Evolutionary conservation across 2,329 filamentous ascomycete genomes (phyloP).

Genomic region (Drechslera avenae): DNA sequence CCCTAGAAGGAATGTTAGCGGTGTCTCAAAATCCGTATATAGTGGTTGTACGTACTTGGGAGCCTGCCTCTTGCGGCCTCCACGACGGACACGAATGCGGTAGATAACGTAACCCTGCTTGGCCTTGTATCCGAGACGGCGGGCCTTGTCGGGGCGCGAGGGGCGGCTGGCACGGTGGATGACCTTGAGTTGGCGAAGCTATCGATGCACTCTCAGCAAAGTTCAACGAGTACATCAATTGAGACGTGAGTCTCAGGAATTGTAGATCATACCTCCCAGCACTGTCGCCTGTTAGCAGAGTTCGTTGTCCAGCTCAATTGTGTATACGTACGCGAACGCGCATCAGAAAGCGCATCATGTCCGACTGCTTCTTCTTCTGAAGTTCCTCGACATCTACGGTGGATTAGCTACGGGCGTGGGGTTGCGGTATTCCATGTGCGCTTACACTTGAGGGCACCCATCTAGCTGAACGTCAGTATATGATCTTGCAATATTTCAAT

Average conservation of each 20-base stretch:
- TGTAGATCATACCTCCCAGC: conserved; percentile 84
- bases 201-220: conserved; percentile 99
- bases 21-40: not conserved
- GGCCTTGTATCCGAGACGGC: conserved; percentile 99
- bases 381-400: conserved; percentile 85
- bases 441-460: conserved; percentile 95
- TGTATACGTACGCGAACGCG: conserved; percentile 63
- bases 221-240: conserved; percentile 91
- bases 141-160: conserved; percentile 99
- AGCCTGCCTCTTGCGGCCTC: conserved; percentile 96
- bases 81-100: conserved; percentile 96
- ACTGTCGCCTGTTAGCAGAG: conserved; percentile 53
- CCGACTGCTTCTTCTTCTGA: conserved; percentile 99
- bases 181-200: conserved; percentile 99
- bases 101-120: conserved; percentile 99
- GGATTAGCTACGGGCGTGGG: conserved; percentile 48
- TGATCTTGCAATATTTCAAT: not conserved
- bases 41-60: conserved; percentile 62
- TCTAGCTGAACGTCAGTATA: conserved; percentile 58
- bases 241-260: conserved; percentile 33
- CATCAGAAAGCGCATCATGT: conserved; percentile 99
- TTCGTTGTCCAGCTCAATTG: conserved; percentile 10
- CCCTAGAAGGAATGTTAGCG: conserved; percentile 56
- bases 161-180: conserved; percentile 99
- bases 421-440: conserved; percentile 6